A percentile compares a stretch with the other conserved stretches of the same genome.
Conservation (phyloP, 2,329 filamentous ascomycete species). For the Hypoxylon sp. region DNA sequence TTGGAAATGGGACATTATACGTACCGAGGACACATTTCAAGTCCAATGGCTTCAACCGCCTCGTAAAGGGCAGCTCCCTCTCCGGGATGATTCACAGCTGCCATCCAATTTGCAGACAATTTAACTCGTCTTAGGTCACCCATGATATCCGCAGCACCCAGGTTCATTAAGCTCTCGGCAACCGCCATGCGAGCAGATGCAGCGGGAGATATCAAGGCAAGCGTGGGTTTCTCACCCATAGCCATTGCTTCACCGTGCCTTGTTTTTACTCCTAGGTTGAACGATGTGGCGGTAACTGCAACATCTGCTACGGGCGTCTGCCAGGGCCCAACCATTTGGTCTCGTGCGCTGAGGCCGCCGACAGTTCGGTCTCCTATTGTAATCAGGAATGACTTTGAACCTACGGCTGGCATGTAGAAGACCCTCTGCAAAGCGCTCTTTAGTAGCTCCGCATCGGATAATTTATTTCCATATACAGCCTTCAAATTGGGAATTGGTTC, state of each 20-base stretch:
- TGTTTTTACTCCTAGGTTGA: constrained; percentile 74
- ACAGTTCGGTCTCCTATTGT: constrained; percentile 95
- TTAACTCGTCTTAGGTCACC: constrained; percentile 84
- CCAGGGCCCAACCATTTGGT: constrained; percentile 98
- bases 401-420: constrained; percentile 87
- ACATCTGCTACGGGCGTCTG: constrained; percentile 94
- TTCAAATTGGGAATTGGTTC: constrained; percentile 77
- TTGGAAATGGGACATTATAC: constrained; percentile 7
- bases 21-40: constrained; percentile 85
- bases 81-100: constrained; percentile 89
- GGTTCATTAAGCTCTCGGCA: constrained; percentile 91
- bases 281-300: constrained; percentile 88
- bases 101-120: constrained; percentile 99
- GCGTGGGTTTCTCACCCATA: constrained; percentile 62
- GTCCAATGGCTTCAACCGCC: constrained; percentile 90
- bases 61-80: constrained; percentile 96
- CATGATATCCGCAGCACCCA: constrained; percentile 77
- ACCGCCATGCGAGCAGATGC: constrained; percentile 98
- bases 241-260: constrained; percentile 94
- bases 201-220: constrained; percentile 90
- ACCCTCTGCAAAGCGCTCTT: constrained; percentile 82
- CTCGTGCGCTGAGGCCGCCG: constrained; percentile 86
- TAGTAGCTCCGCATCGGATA: constrained; percentile 67
- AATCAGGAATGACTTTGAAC: constrained; percentile 97
- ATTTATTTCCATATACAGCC: constrained; percentile 83